Evolutionary conservation across 805 yeast genomes (phyloP).

Genomic region (Candida methanosorbosa): DNA sequence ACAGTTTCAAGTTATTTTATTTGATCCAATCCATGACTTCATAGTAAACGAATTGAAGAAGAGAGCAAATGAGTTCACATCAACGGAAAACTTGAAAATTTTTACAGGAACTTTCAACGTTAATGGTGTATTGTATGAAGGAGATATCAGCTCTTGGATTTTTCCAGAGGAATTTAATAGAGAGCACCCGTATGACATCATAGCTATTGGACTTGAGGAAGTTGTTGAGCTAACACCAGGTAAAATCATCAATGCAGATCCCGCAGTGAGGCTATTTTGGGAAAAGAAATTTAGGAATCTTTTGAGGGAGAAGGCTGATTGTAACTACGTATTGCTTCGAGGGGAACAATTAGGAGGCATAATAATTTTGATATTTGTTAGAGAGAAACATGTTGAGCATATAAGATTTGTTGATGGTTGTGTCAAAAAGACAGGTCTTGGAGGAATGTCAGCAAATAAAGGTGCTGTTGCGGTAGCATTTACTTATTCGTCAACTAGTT

Average conservation of each 20-base stretch:
- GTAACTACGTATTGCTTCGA: conserved; percentile 54
- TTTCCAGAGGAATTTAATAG: conserved; percentile 30
- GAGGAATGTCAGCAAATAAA: conserved; percentile 72
- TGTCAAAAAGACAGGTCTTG: conserved; percentile 84
- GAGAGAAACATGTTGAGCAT: conserved; percentile 38
- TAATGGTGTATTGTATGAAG: conserved; percentile 38
- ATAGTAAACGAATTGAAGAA: conserved; percentile 33
- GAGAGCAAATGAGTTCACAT: conserved; percentile 30
- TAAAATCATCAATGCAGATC: conserved; percentile 74
- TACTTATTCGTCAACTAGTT: conserved; percentile 43
- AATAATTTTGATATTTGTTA: conserved; percentile 58
- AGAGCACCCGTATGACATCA: conserved; percentile 50
- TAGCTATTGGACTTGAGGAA: conserved; percentile 84
- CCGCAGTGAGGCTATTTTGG: conserved; percentile 52
- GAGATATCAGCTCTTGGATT: conserved; percentile 33
- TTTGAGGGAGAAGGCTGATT: conserved; percentile 29
- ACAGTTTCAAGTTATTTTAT: conserved; percentile 33
- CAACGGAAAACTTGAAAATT: conserved; percentile 30
- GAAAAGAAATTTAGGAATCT: conserved; percentile 47
- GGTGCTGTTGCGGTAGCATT: conserved; percentile 54
- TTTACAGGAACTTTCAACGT: conserved; percentile 48
- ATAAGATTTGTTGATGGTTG: conserved; percentile 61
- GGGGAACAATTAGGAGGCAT: conserved; percentile 85
- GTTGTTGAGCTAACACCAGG: conserved; percentile 78
- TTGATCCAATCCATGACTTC: conserved; percentile 48